These are phyloP conservation scores for Setaria viridis DNA, from an alignment of 202 grass and related monocot species.

Conservation along the genomic window DNA sequence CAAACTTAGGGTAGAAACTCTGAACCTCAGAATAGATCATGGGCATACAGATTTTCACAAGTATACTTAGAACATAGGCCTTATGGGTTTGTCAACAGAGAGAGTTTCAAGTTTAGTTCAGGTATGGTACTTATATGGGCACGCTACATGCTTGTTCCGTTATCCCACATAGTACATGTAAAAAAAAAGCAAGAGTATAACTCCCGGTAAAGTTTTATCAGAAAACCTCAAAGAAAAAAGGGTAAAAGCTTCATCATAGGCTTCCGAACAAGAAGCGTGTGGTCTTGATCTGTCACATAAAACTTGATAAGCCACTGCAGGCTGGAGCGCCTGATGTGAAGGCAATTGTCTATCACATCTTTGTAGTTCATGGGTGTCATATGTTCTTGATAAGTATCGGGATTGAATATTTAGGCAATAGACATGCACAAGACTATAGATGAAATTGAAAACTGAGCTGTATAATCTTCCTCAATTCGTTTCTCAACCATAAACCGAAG, in stretches of 20 bases:
- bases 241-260: conserved; percentile 32
- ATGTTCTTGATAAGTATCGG: conserved; percentile 39
- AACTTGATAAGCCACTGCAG: conserved; percentile 29
- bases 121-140: conserved; percentile 39
- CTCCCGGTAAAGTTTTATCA: conserved; percentile 37
- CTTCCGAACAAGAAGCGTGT: conserved; percentile 38
- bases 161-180: conserved; percentile 47
- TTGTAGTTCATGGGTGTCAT: conserved; percentile 35
- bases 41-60: conserved; percentile 19
- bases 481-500: conserved; percentile 31
- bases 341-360: conserved; percentile 43
- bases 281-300: conserved; percentile 21
- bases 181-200: conserved; percentile 46
- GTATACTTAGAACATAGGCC: not conserved
- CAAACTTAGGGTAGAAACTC: not conserved
- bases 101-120: conserved; percentile 31
- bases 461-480: conserved; percentile 34
- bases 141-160: conserved; percentile 35
- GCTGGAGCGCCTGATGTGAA: not conserved
- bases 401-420: conserved; percentile 21
- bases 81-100: conserved; percentile 6
- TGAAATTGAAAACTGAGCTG: conserved; percentile 39
- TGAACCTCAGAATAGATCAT: not conserved
- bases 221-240: conserved; percentile 40
- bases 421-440: conserved; percentile 30